Conservation (phyloP, 805 yeast genomes). For the Candida xyloterini region DNA sequence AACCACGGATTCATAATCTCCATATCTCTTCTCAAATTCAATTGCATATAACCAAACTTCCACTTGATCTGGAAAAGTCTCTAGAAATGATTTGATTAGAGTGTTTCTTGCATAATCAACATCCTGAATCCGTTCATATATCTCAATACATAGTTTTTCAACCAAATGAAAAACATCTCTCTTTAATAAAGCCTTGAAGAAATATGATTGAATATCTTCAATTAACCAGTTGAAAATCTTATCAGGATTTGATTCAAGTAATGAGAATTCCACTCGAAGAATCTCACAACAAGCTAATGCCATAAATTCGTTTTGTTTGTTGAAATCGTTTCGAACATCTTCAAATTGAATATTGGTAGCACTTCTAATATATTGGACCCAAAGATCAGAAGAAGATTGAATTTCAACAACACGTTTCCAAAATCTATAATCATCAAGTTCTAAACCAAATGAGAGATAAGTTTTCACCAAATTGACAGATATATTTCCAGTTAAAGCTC, state of each 20-base stretch:
- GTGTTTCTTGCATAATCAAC: conserved; percentile 25
- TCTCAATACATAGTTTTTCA: conserved; percentile 39
- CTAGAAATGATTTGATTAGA: not conserved
- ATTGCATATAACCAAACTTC: conserved; percentile 48
- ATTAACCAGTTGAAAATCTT: conserved; percentile 7
- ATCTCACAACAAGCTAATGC: conserved; percentile 1
- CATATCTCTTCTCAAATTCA: conserved; percentile 38
- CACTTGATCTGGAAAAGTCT: conserved; percentile 30
- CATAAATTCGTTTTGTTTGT: not conserved
- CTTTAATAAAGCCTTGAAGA: conserved; percentile 27
- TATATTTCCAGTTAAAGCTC: conserved; percentile 26
- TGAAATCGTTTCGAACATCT: conserved; percentile 1
- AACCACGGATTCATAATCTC: conserved; percentile 25
- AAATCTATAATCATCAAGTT: not conserved
- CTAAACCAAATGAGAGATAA: conserved; percentile 20
- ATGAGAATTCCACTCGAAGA: conserved; percentile 2
- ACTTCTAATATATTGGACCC: conserved; percentile 3
- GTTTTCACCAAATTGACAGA: conserved; percentile 33
- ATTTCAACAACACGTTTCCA: conserved; percentile 3
- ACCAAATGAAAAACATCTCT: conserved; percentile 42
- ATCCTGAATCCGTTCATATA: conserved; percentile 33
- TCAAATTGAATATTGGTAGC: not conserved
- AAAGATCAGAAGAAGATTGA: conserved; percentile 1
- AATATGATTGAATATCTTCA: conserved; percentile 25
- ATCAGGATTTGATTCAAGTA: conserved; percentile 3